Evolutionary conservation across 106 monocot genomes (phyloP), one percentile per base, ranked within the genome.

Genomic region (Dioscorea alata): DNA sequence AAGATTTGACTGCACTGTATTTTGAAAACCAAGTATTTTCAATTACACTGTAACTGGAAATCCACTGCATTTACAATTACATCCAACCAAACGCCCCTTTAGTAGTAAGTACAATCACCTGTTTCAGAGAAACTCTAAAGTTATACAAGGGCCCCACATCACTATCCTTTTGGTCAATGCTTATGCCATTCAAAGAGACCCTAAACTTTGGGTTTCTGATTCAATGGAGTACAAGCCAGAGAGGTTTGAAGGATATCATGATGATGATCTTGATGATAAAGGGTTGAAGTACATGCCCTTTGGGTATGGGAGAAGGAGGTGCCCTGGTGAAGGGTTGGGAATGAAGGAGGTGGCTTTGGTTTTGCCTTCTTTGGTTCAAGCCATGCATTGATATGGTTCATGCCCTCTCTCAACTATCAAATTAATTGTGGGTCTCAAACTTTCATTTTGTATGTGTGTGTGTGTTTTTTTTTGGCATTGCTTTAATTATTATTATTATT

Each of bases 111-210:
- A n/a, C n/a, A n/a, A n/a, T n/a, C n/a, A n/a, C n/a, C n/a, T n/a
- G n/a, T n/a, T n/a, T n/a, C n/a, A n/a, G n/a, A n/a, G n/a, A n/a
- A n/a, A n/a, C n/a, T n/a, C n/a, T n/a, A n/a, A n/a, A n/a, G n/a
- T n/a, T n/a, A n/a, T n/a, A n/a, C n/a, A n/a, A n/a, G n/a, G n/a
- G n/a, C n/a, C n/a, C n/a, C n/a, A n/a, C n/a, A n/a, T n/a, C 6
- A 75, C 75, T 6, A 75, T 68, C 50, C 61, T 69, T 3, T n/a
- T 75, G 13, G 62, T 75, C 25, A 75, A 69, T 23, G 68, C 61
- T 7, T 69, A 69, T 23, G 48, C 50, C 28, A 75, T 75, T 14
- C 75, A 75, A 0, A 75, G 75, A 28, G 69, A 69, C 32, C 61
- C 61, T 2, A 18, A 42, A 15, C 25, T 42, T 3, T 75, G 60